phyloP scores from a whole-genome alignment of 2,329 filamentous ascomycete species.

The Fusarium decemcellulare region DNA sequence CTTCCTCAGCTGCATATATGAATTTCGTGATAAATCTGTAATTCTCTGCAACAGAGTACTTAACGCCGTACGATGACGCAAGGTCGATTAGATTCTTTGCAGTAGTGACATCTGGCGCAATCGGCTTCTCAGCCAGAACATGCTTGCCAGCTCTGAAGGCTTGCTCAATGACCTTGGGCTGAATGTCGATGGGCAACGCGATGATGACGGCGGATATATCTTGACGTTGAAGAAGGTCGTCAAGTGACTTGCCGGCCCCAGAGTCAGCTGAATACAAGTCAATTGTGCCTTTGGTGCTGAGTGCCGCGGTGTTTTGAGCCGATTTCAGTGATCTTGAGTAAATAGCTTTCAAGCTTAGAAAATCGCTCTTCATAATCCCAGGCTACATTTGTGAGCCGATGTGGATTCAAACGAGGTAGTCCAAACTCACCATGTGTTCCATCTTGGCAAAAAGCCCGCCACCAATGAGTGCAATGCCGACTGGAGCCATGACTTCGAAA shows the following conservation, averaged over 20 bases:
- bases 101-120: neutral
- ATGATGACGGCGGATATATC: neutral
- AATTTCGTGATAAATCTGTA: neutral
- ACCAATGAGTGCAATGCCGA: neutral
- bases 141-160: neutral
- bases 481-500: neutral
- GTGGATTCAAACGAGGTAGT: neutral
- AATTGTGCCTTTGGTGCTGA: neutral
- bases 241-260: neutral
- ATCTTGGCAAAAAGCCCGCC: neutral
- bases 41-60: neutral
- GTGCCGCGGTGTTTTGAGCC: neutral
- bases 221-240: neutral
- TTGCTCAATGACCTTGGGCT: neutral
- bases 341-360: neutral
- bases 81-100: neutral
- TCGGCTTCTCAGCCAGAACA: neutral
- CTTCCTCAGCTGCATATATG: neutral
- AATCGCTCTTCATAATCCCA: neutral
- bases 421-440: slow-evolving; percentile 6
- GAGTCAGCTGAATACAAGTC: neutral
- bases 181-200: neutral
- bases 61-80: neutral
- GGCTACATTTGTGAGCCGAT: neutral
- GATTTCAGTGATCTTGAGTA: neutral